Evolutionary conservation across 2,329 filamentous ascomycete genomes (phyloP), one percentile per base, ranked within the genome.

Genomic region (Penicillium fuscoglaucum): DNA sequence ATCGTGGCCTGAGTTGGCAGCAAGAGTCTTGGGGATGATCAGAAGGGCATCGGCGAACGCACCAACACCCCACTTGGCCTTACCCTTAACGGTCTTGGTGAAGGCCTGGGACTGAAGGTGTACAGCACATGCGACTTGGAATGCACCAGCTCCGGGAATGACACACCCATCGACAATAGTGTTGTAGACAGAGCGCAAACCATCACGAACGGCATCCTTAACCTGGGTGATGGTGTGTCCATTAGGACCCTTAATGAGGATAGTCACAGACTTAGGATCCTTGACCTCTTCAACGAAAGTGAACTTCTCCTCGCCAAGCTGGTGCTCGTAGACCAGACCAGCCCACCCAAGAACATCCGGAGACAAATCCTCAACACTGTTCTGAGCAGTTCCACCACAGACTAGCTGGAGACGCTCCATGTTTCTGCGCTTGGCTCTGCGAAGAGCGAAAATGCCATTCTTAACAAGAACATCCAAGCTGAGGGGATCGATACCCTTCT

Each of bases 281-380:
- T 97, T 98, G 71, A 99, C 95, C 69, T 99, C 95, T 79, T 99
- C 95, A 61, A 99, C 84, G 74, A 99, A 99, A 6, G 95, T 99
- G 81, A 91, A 99, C 82, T 99, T 99, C 83, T 99, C 95, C 82
- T 99, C 95, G 62, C 95, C 95, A 10, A 99, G 84, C 68, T 93
- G 91, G 78, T 99, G 93, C 81, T 99, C 95, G 75, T 99, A 98
- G 58, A 99, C 95, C 49, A 91, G 85, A 54, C 95, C 95, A 52
- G 95, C 95, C 93, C 93, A 99, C 63, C 95, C 95, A 54, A 99
- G 87, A 60, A 93, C 83, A 47, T 96, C 91, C 2, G 92, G 89
- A 4, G 88, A 87, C 61, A 99, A 79, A 70, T 98, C 95, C 41
- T 99, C 95, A 6, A 97, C 93, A 69, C 91, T 96, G 84, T 99